Base-by-base conservation (phyloP, 2,329 filamentous ascomycete species). In the Aspergillus costaricaensis region DNA sequence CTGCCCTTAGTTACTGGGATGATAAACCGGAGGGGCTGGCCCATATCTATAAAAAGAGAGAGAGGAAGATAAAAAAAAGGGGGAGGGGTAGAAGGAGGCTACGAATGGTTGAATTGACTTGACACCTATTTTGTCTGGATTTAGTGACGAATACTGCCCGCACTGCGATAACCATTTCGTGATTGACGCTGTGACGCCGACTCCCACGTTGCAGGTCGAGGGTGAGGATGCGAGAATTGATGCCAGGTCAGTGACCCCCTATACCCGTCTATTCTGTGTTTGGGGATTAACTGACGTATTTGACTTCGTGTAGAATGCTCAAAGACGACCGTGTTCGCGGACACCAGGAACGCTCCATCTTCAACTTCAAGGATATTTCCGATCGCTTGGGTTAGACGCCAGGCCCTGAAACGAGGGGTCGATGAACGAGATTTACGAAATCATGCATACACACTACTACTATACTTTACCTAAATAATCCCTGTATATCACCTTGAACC, bases 91-190 rank as follows among this genome's bases (percentile, higher is more conserved):
- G 30, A 27, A 43, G 17, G 17, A 19, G 19, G 14, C 15, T 23
- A 30, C 27, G 10, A 30, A 30, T 30, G 27, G 27, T 12, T 30
- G 10, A 15, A 23, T 25, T 17, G 38, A 15, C 7, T 27, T 25
- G 21, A 15, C 25, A 23, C 14, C 8, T 39, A 14, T 23, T 15
- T 49, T 3, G 8, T 27, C 38, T 39, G n/a, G 25, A 10, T 17
- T 4, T 15, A 86, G 91, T 75, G 95, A 99, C 80, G 96, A 99
- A 77, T 99, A 96, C 83, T 99, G 95, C 82, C 96, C 95, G 21
- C 91, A 97, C 81, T 99, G 95, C 82, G 95, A 99, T 76, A 99
- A 99, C 80, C 96, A 99, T 79, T 99, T 93, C 74, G 90, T 99
- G 41, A 83, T 99, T 65, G 93, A 98, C 4, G 96, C 95, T 55